Evolutionary conservation across 192 early-diverging fungal genomes (phyloP).

Genomic region (Coemansia sp.): DNA sequence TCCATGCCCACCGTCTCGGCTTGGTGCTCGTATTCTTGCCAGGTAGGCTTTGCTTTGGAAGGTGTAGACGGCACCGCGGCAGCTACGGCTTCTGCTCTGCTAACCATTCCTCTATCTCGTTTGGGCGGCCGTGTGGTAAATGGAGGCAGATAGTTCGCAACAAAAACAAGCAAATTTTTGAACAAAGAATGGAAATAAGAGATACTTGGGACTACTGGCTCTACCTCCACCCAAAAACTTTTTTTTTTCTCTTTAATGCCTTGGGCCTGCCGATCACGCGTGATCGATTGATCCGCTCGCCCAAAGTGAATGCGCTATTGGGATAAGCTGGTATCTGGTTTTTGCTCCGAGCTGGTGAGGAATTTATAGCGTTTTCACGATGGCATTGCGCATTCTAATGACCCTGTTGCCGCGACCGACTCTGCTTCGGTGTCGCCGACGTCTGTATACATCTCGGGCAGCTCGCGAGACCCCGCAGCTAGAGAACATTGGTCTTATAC

Average conservation of each 20-base stretch:
- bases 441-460: not conserved
- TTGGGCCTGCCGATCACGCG: not conserved
- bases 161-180: not conserved
- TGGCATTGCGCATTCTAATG: not conserved
- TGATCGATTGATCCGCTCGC: not conserved
- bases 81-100: not conserved
- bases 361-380: not conserved
- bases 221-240: not conserved
- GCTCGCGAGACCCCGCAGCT: slow-evolving; percentile 7
- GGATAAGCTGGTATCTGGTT: not conserved
- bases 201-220: not conserved
- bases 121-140: not conserved
- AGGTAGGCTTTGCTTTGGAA: not conserved
- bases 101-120: not conserved
- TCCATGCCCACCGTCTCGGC: not conserved
- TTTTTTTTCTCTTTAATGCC: not conserved
- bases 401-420: not conserved
- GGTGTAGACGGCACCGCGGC: not conserved
- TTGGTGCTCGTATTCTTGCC: not conserved
- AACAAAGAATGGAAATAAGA: not conserved
- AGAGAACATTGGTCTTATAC: slow-evolving; percentile 34
- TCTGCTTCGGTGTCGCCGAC: not conserved
- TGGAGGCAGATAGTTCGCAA: not conserved
- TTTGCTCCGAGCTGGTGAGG: not conserved
- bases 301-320: not conserved